A percentile compares a stretch with the other conserved stretches of the same genome.
Evolutionary conservation across 495 filamentous ascomycete genomes (phyloP).

Genomic region (Penicillium riverlandense): DNA sequence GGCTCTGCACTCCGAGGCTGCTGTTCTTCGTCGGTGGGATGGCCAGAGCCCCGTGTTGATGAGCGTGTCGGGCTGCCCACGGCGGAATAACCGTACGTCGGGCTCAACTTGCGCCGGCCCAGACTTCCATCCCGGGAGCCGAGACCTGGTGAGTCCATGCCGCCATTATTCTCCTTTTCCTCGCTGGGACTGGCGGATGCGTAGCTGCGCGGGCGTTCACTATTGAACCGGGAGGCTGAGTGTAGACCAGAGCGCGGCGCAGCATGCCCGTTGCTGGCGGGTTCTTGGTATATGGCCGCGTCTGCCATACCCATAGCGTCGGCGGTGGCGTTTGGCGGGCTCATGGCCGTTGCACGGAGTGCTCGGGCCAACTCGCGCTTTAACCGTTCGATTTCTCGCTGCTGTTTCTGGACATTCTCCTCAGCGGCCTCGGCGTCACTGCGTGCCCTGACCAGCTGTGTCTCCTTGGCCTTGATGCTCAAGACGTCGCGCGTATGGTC

Average conservation of each 20-base stretch:
- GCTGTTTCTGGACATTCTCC: constrained; percentile 70
- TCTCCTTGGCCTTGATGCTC: constrained; percentile 96
- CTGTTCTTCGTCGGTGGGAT: constrained; percentile 31
- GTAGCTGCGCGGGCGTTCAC: constrained; percentile 53
- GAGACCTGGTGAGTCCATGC: constrained; percentile 33
- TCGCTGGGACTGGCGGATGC: constrained; percentile 63
- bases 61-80: constrained; percentile 51
- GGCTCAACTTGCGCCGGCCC: constrained; percentile 38
- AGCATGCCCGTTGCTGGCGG: constrained; percentile 21
- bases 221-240: constrained; percentile 33
- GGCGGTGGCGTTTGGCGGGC: constrained; percentile 25
- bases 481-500: constrained; percentile 94
- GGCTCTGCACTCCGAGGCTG: constrained; percentile 39
- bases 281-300: constrained; percentile 28
- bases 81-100: constrained; percentile 43
- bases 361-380: constrained; percentile 64
- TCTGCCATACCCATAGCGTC: constrained; percentile 32
- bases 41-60: constrained; percentile 26
- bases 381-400: constrained; percentile 84
- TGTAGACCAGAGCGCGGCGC: constrained; percentile 28
- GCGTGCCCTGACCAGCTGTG: constrained; percentile 85
- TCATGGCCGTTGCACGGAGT: constrained; percentile 36
- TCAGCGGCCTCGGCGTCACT: constrained; percentile 86
- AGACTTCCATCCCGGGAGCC: constrained; percentile 27
- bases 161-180: constrained; percentile 65